Evolutionary conservation across 2,329 filamentous ascomycete species (phyloP).

Genomic region (Parascedosporium putredinis): DNA sequence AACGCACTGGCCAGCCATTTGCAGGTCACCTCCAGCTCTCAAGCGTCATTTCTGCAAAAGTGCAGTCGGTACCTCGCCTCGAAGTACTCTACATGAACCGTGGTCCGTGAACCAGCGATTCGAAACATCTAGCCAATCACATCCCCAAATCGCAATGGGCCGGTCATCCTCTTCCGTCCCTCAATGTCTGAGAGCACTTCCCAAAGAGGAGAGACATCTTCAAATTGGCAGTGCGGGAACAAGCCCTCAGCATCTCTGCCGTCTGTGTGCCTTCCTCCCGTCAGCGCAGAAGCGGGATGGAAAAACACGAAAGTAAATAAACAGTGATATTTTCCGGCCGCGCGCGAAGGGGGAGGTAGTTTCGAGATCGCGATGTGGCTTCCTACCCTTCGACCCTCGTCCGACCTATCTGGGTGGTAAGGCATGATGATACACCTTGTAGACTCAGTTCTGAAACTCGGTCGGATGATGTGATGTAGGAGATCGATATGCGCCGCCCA

Average conservation of each 20-base stretch:
- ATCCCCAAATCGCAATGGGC: neutral
- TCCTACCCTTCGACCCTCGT: neutral
- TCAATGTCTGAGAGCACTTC: neutral
- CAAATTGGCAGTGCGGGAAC: neutral
- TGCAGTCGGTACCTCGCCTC: neutral
- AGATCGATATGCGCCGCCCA: constrained; percentile 2
- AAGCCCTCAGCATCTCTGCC: too few species aligned
- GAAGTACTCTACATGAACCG: neutral
- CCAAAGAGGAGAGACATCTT: neutral
- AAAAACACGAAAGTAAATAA: too few species aligned
- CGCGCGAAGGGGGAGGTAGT: neutral
- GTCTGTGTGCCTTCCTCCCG: too few species aligned
- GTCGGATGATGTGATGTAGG: constrained; percentile 4
- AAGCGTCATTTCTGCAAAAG: neutral
- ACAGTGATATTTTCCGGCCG: too few species aligned
- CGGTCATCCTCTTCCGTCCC: neutral
- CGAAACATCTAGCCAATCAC: neutral
- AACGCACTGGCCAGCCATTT: neutral
- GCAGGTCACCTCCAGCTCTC: neutral
- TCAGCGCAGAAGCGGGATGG: too few species aligned
- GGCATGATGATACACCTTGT: constrained; percentile 3
- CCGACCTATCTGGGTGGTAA: too few species aligned
- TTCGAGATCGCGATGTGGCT: neutral
- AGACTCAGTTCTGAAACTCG: constrained; percentile 2
- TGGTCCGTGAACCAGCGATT: neutral